Evolutionary conservation across 768 basidiomycete species (phyloP).

Genomic region (Ramaria rubella): DNA sequence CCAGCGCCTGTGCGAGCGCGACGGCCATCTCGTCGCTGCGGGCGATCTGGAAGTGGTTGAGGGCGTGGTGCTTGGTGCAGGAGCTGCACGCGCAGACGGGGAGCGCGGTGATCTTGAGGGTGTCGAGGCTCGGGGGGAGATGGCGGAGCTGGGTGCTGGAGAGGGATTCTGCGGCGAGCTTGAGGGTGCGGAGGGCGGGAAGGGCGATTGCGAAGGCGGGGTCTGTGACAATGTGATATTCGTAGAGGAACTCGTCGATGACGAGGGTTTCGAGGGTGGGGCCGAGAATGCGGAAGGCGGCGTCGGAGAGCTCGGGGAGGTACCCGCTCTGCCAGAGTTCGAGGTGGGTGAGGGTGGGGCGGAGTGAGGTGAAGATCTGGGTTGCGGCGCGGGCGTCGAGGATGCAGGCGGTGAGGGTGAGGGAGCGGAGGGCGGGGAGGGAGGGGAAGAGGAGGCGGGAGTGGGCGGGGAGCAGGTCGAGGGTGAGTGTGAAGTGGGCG

Average conservation of each 20-base stretch:
- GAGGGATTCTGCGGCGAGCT: background rate
- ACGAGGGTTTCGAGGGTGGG: background rate
- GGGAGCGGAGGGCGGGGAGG: background rate
- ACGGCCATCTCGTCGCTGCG: background rate
- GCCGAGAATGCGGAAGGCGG: background rate
- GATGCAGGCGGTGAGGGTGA: background rate
- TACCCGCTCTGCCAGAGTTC: slow-evolving; percentile 3
- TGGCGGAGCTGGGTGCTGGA: background rate
- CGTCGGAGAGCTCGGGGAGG: background rate
- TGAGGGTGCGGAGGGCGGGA: background rate
- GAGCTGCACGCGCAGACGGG: background rate
- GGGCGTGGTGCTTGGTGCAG: background rate
- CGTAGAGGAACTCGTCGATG: background rate
- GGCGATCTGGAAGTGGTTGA: background rate
- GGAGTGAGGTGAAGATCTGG: background rate
- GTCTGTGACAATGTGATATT: background rate
- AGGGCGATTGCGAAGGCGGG: background rate
- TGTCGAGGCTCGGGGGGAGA: background rate
- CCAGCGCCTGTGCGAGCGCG: background rate
- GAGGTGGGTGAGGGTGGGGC: background rate
- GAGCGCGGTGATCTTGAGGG: background rate
- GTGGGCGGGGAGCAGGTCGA: background rate
- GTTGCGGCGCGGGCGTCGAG: background rate
- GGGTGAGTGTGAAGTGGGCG: background rate
- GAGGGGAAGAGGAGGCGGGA: background rate